phyloP scores from a whole-genome alignment of 2,329 filamentous ascomycete genomes.

The Huntiella bhutanensis region DNA sequence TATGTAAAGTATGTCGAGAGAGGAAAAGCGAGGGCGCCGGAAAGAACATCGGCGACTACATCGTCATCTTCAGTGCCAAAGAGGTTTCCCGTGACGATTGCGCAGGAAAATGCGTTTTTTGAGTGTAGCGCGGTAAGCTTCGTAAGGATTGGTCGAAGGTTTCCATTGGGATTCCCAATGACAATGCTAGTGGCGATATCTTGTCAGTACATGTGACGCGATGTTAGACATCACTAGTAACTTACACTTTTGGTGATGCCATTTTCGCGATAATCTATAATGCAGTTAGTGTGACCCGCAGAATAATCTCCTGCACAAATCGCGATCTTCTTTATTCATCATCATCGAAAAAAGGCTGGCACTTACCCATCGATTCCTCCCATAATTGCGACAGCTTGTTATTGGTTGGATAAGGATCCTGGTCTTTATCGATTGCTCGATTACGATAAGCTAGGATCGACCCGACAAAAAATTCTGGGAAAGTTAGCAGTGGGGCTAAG shows the following conservation, averaged over 20 bases:
- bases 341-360: slow-evolving; percentile 2
- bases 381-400: slow-evolving; percentile 6
- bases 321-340: too few relatives aligned
- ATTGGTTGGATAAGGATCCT: slow-evolving; percentile 11
- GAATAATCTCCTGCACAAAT: too few relatives aligned
- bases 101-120: slow-evolving; percentile 78
- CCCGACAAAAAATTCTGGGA: slow-evolving; percentile 11
- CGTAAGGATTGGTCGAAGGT: slow-evolving; percentile 53
- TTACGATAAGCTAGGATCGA: slow-evolving; percentile 10
- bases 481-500: slow-evolving; percentile 7
- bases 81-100: slow-evolving; percentile 66
- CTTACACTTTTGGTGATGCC: slow-evolving; percentile 7
- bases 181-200: slow-evolving; percentile 40
- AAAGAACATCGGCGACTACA: slow-evolving; percentile 44
- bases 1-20: slow-evolving; percentile 84
- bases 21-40: slow-evolving; percentile 54
- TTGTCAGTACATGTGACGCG: slow-evolving; percentile 9
- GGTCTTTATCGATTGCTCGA: slow-evolving; percentile 11
- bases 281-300: too few relatives aligned
- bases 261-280: not conserved
- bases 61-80: slow-evolving; percentile 47
- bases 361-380: not conserved
- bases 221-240: not conserved
- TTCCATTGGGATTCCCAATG: slow-evolving; percentile 64
- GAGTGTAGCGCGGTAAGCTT: slow-evolving; percentile 66